Evolutionary conservation across 2,329 filamentous ascomycete genomes (phyloP), one percentile per base, ranked within the genome.

Genomic region (Trichothecium roseum): DNA sequence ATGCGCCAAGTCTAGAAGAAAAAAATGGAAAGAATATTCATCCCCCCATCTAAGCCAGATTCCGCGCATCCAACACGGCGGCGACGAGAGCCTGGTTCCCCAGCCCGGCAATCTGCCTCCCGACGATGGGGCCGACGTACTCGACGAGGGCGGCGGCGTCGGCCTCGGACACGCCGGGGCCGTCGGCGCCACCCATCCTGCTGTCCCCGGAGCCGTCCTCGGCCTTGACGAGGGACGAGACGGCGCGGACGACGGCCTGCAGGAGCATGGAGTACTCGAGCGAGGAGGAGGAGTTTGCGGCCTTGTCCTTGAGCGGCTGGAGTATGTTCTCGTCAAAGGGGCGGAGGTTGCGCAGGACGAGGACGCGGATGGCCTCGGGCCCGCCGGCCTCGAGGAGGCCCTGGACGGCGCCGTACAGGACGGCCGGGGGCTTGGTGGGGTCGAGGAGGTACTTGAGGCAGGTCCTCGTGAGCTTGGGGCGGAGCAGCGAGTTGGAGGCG

Each of bases 381-480:
- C 72, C 87, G 18, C 87, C 86, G 17, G 93, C 80, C 2, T 81
- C 77, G 2, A 81, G 70, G 3, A 98, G 66, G 2, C 88, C 89
- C 20, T 79, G 73, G 16, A 98, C 72, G 6, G 89, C 86, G 30
- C 91, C 91, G 53, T 91, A 98, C 50, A 94, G 84, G 2, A 89
- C 81, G 2, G 84, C 78, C 0, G 87, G 74, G 0, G 87, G 79
- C 51, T 88, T 86, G 30, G 79, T 77, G 0, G 86, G 84, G 50
- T 95, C 88, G 20, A 98, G 72, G 57, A 95, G 89, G 49, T 83
- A 79, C 61, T 94, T 94, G 24, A 96, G 72, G 51, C 87, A 95
- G 0, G 88, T 91, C n/a, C 91, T 75, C 4, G 87, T 88, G 20
- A 98, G 79, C 43, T 93, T 84, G 3, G 88, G 81, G 38, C 87